Conservation (phyloP, 1,284 basidiomycete genomes). For the Schizophyllum commune region DNA sequence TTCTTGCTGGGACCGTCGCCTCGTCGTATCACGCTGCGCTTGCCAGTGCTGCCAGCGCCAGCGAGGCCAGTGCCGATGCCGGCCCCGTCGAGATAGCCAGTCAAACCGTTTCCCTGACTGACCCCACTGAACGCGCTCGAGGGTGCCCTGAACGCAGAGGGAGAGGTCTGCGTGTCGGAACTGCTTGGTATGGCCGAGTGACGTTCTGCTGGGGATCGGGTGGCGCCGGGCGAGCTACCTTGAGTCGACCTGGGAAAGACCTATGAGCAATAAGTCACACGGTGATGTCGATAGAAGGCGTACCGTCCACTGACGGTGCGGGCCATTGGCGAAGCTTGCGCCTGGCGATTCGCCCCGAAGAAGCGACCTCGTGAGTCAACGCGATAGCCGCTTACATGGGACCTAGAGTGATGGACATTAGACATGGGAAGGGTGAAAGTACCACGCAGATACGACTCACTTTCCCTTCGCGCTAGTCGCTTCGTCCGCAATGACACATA, state of each 20-base stretch:
- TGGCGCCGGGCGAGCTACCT: background rate
- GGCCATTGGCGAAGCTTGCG: background rate
- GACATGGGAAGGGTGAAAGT: background rate
- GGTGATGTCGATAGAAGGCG: slow-evolving; percentile 2
- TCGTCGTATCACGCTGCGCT: slow-evolving; percentile 52
- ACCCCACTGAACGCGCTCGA: background rate
- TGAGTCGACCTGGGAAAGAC: background rate
- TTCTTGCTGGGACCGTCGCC: slow-evolving; percentile 15
- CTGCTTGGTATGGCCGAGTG: background rate
- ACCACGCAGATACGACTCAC: background rate
- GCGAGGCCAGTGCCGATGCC: slow-evolving; percentile 60
- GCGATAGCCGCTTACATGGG: background rate
- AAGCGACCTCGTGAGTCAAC: background rate
- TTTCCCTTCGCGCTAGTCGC: background rate
- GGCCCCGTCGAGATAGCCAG: slow-evolving; percentile 63
- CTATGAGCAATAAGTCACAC: too few relatives aligned
- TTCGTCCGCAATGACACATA: slow-evolving; percentile 30
- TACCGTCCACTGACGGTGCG: slow-evolving; percentile 20
- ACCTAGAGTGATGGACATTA: background rate
- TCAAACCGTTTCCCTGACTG: slow-evolving; percentile 40
- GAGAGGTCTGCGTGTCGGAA: background rate
- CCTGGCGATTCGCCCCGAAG: background rate
- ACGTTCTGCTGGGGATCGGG: background rate
- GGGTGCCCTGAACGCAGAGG: background rate
- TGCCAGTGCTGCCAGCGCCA: slow-evolving; percentile 28